Base-by-base conservation (phyloP, 257 asterid species). In the Solanum neorickii region DNA sequence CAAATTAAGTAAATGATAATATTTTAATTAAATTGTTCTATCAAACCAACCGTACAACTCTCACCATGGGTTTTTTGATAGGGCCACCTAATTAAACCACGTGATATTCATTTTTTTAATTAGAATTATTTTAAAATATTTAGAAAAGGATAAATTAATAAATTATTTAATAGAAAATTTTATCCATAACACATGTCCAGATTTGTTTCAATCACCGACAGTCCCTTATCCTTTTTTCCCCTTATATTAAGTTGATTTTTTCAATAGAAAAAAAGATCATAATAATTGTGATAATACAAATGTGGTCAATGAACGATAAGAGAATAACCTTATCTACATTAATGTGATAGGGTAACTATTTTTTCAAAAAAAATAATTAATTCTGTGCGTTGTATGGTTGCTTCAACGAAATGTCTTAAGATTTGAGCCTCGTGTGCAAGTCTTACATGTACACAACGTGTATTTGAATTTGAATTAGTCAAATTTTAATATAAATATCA, bases 341-440 rank as follows among this genome's bases (percentile, higher is more conserved):
- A 37, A 7, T 5, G 82, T 59, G 25, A 59, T 59, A 59, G 66
- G 66, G 65, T 4, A 56, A 56, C n/a, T 18, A 56, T 18, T 56
- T 56, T 18, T 52, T 56, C 15, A 5, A 5, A 37, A 6, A 35
- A 35, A 35, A 35, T 1, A 6, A 52, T 16, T 1, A 49, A 49
- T 52, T 4, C 6, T 52, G 1, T 52, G 9, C 6, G 23, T 16
- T 16, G 9, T 16, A 52, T 52, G 0, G 23, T 6, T 52, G 0
- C 4, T 52, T 52, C 3, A 16, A 52, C 3, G 1, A 52, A 1
- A 52, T 52, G 4, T 52, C 0, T 52, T 16, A 10, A 16, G 2
- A 37, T 56, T 56, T 1, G 11, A 56, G 9, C 1, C 0, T 18
- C 0, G 62, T 18, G 2, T 18, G 65, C n/a, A 0, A 18, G 11